Conservation (phyloP, 2,329 filamentous ascomycete genomes). For the Cercospora zeae-maydis region DNA sequence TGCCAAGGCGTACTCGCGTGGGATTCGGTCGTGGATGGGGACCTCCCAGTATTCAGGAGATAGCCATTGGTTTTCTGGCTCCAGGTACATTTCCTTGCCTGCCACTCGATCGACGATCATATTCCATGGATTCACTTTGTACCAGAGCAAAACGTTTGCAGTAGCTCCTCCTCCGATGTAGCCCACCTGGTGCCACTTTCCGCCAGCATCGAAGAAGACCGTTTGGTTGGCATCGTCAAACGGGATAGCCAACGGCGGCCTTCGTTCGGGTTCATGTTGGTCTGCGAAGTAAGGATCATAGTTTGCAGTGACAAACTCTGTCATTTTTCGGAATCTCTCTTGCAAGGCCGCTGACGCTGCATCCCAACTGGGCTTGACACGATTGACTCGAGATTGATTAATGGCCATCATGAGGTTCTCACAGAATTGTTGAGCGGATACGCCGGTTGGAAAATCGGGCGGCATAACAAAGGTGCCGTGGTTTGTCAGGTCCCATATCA, state of each 20-base stretch:
- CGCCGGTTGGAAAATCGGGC: not conserved
- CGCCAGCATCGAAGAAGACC: not conserved
- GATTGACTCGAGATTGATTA: not conserved
- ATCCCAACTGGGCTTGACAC: not conserved
- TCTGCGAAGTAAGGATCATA: not conserved
- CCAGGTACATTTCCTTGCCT: not conserved
- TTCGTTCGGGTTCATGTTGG: not conserved
- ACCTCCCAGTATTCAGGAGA: not conserved
- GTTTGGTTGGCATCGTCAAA: not conserved
- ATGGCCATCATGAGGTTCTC: not conserved
- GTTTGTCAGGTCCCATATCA: not conserved
- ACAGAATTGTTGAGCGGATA: not conserved
- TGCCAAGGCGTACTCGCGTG: not conserved
- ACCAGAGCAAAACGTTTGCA: not conserved
- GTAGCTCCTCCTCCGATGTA: not conserved
- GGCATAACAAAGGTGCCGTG: not conserved
- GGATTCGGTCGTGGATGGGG: not conserved
- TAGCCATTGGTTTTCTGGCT: not conserved
- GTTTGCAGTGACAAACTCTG: not conserved
- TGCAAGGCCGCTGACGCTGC: not conserved
- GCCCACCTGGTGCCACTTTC: not conserved
- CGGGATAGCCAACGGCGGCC: not conserved
- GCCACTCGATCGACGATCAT: not conserved
- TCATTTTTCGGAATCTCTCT: not conserved
- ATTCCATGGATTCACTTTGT: not conserved